Conservation (phyloP, 257 asterid species). For the Solanum arcanum region DNA sequence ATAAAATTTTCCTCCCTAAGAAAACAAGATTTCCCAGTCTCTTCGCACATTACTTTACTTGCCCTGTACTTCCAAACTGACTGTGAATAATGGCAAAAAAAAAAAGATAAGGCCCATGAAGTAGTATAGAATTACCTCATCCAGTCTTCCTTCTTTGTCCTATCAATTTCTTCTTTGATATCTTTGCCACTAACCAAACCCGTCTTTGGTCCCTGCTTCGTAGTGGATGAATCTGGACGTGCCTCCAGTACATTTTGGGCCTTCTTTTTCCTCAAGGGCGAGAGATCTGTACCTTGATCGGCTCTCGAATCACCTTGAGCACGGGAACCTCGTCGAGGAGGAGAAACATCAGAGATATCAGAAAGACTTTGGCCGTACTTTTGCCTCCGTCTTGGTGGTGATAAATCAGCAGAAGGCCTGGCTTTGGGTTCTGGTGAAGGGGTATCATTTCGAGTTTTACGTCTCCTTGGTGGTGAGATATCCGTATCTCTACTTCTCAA, state of each 20-base stretch:
- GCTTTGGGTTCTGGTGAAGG: slow-evolving; percentile 32
- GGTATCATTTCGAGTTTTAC: slow-evolving; percentile 34
- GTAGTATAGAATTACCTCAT: slow-evolving; percentile 36
- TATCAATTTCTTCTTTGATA: slow-evolving; percentile 55
- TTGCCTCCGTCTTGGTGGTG: slow-evolving; percentile 42
- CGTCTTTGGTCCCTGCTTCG: slow-evolving; percentile 38
- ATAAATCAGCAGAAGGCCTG: slow-evolving; percentile 27
- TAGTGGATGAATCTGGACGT: slow-evolving; percentile 21
- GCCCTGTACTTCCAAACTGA: not conserved
- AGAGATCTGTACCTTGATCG: slow-evolving; percentile 28
- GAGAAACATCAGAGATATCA: slow-evolving; percentile 40
- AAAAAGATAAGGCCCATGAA: not conserved
- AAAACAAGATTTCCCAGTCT: not conserved
- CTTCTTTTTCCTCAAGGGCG: slow-evolving; percentile 48
- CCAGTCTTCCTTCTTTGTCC: slow-evolving; percentile 51
- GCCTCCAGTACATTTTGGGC: slow-evolving; percentile 14
- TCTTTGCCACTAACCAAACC: slow-evolving; percentile 77
- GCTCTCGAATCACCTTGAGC: slow-evolving; percentile 12
- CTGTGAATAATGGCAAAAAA: not conserved
- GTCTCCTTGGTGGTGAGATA: slow-evolving; percentile 13
- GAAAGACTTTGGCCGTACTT: slow-evolving; percentile 17
- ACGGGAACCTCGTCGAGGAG: slow-evolving; percentile 34
- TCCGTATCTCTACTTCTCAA: not conserved
- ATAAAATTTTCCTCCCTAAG: not conserved
- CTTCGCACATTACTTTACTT: not conserved